Conservation (phyloP, 2,329 filamentous ascomycete species). For the Xylariales sp. region DNA sequence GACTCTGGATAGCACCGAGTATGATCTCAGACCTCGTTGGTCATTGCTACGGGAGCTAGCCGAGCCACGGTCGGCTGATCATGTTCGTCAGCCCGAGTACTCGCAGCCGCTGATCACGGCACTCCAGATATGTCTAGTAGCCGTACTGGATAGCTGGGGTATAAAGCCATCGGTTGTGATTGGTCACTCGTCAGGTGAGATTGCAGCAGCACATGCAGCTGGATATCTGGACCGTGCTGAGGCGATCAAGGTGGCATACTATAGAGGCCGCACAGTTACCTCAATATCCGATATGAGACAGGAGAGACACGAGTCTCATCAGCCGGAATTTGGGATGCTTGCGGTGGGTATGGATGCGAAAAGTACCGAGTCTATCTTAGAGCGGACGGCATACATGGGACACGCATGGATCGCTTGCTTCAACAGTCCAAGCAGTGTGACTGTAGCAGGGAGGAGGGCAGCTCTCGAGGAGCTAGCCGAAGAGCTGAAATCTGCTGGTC, state of each 20-base stretch:
- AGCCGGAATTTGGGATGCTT: constrained; percentile 39
- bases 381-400: constrained; percentile 9
- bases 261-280: constrained; percentile 34
- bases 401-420: constrained; percentile 42
- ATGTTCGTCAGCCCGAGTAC: constrained; percentile 39
- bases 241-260: constrained; percentile 38
- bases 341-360: constrained; percentile 38
- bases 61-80: constrained; percentile 25
- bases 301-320: too few relatives aligned
- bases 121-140: constrained; percentile 32
- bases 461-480: too few relatives aligned
- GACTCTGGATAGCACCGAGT: not conserved
- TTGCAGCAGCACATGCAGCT: constrained; percentile 37
- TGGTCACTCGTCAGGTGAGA: constrained; percentile 44
- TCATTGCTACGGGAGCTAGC: constrained; percentile 42
- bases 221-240: constrained; percentile 17
- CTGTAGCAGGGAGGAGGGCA: constrained; percentile 40
- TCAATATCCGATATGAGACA: too few relatives aligned
- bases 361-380: not conserved
- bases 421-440: constrained; percentile 47
- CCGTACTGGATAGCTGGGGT: constrained; percentile 32
- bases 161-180: constrained; percentile 27
- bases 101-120: constrained; percentile 41
- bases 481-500: too few relatives aligned
- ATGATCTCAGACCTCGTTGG: too few relatives aligned